Conservation (phyloP, 108 stramenopile genomes). For the Seminavis robusta region DNA sequence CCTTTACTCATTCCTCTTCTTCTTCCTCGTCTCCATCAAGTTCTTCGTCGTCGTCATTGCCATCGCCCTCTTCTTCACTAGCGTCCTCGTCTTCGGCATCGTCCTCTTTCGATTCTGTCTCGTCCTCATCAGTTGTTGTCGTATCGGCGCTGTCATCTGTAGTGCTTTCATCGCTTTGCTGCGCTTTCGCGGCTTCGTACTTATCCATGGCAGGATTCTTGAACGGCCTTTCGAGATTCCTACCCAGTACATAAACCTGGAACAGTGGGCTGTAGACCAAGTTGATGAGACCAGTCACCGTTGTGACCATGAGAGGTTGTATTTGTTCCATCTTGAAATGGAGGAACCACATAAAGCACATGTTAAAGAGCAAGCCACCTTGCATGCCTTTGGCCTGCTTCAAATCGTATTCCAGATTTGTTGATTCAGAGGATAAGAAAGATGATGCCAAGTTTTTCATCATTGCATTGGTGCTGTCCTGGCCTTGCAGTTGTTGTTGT, state of each 20-base stretch:
- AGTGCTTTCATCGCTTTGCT: not conserved
- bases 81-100: conserved; percentile 1
- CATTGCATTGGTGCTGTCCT: conserved; percentile 21
- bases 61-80: conserved; percentile 5
- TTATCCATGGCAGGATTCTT: conserved; percentile 18
- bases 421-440: conserved; percentile 60
- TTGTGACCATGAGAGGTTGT: conserved; percentile 73
- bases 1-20: not conserved
- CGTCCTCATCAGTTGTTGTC: not conserved
- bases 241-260: conserved; percentile 76
- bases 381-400: conserved; percentile 65
- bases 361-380: conserved; percentile 55
- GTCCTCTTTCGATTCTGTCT: not conserved
- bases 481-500: conserved; percentile 23
- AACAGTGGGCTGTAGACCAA: conserved; percentile 80
- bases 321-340: conserved; percentile 82
- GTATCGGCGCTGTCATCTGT: not conserved
- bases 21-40: conserved; percentile 13
- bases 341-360: conserved; percentile 73
- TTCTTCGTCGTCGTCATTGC: not conserved
- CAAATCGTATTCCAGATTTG: conserved; percentile 75
- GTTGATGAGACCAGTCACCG: conserved; percentile 61
- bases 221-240: conserved; percentile 84
- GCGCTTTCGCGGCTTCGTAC: not conserved
- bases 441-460: conserved; percentile 69